Percentiles rank a stretch among this genome's conserved stretches.
These are phyloP conservation scores for Leptographium galeiforme DNA, from an alignment of 2,329 filamentous ascomycete species.

Conservation along the genomic window DNA sequence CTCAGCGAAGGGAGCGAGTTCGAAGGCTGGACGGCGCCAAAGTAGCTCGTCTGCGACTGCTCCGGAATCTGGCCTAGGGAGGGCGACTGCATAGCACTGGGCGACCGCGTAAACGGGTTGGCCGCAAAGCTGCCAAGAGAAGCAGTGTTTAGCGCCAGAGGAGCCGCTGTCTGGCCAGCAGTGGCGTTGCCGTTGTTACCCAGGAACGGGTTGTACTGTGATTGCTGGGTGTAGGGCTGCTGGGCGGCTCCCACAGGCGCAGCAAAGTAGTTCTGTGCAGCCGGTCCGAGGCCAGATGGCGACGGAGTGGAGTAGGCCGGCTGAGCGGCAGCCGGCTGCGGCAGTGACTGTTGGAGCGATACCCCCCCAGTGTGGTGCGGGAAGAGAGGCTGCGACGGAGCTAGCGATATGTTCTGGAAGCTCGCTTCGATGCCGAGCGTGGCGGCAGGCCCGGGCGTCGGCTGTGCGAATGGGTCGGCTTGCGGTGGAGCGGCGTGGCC, in stretches of 20 bases:
- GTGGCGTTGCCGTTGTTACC: neutral
- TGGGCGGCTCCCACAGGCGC: neutral
- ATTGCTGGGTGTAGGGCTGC: conserved; percentile 13
- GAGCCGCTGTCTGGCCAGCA: neutral
- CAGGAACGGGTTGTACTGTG: conserved; percentile 34
- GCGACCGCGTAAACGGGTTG: conserved; percentile 36
- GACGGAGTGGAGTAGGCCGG: conserved; percentile 27
- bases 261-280: conserved; percentile 7
- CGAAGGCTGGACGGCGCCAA: conserved; percentile 13
- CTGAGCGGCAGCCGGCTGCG: conserved; percentile 10
- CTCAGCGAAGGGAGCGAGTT: conserved; percentile 5
- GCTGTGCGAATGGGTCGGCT: conserved; percentile 7
- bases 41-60: conserved; percentile 31
- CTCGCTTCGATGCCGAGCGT: conserved; percentile 42
- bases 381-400: conserved; percentile 45
- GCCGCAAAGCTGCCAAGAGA: conserved; percentile 21
- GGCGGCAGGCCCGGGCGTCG: conserved; percentile 14
- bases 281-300: neutral
- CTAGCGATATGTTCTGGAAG: conserved; percentile 63
- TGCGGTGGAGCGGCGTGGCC: conserved; percentile 31
- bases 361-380: conserved; percentile 56
- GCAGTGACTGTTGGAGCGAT: conserved; percentile 21
- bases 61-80: conserved; percentile 38
- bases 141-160: conserved; percentile 25
- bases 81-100: conserved; percentile 36